Base-by-base conservation (phyloP, 2,329 filamentous ascomycete genomes). In the Diplodia seriata region DNA sequence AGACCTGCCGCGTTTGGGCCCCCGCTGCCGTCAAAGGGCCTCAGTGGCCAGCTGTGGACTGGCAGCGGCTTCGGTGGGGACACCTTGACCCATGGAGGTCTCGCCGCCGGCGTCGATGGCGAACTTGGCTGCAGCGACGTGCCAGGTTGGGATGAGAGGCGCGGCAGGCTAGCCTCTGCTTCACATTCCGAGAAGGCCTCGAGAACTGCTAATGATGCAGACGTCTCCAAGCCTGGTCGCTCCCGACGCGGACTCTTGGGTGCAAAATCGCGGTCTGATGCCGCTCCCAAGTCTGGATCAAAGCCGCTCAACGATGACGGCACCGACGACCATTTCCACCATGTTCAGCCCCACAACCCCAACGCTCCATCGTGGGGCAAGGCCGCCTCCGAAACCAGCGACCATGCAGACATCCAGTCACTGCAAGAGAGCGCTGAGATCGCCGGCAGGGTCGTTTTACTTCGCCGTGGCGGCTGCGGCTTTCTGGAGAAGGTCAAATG, bases 401-500 rank as follows among this genome's bases (percentile, higher is more conserved):
- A 77, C 5, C 92, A 97, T 80, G 92, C 93, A 69, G 93, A 97
- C 78, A 97, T 97, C 70, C 92, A 97, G 77, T 94, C 91, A 1
- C 84, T 97, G 69, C 93, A 97, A 79, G 93, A 97, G 80, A 89
- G 89, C 65, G 93, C 94, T 26, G 94, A 98, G 77, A 98, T 99
- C 71, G 86, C 90, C 38, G 95, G 95, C 72, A 98, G 97, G 80
- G 88, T 99, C 57, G 95, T 97, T 2, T 83, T 99, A 64, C 84
- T 99, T 68, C 96, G 92, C 78, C 89, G 95, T 67, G 95, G 95
- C 68, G 95, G 94, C 8, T 99, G 95, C 78, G 95, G 95, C 5
- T 99, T 99, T 77, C 81, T 97, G 69, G 94, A 98, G 76, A 99
- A 99, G 80, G 93, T 95, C 71, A 94, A 96, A 82, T 99, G 95